Base-by-base conservation (phyloP, 768 basidiomycete genomes). In the Leccinum variicolor region DNA sequence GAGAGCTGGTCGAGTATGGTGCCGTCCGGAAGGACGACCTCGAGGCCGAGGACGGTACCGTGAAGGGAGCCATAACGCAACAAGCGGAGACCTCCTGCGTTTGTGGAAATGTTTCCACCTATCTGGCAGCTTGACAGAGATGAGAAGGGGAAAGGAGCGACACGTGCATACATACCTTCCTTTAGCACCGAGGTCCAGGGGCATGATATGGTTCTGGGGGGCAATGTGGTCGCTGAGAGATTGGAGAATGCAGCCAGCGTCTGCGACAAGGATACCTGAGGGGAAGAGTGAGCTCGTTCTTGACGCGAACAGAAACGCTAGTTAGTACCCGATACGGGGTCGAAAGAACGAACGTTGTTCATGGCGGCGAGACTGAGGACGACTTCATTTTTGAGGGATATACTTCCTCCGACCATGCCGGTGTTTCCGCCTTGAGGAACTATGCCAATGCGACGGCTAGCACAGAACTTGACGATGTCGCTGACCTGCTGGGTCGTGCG, bases 341-440 rank as follows among this genome's bases (percentile, higher is more conserved):
- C 92, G 64, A 92, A 94, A 4, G 85, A 85, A 63, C 92, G 86
- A 52, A 94, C 82, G 59, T 82, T 80, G 66, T 84, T 85, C 85
- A 99, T 84, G 67, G 90, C 93, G 21, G 85, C 77, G 41, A 96
- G 80, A 59, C 84, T 94, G 52, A 99, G 76, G 52, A 99, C 81
- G 60, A 98, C 73, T 73, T 99, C 97, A 69, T 95, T 88, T 63
- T 84, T 77, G 39, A 94, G 70, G 0, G 97, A 96, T 11, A 96
- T 90, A 60, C 94, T 86, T 36, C 97, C 97, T 55, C 95, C 97
- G 36, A 99, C 97, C 13, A 99, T 83, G 15, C 97, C 97, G 0
- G 97, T 99, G 76, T 99, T 99, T 48, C 97, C 97, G 49, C 97
- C 96, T 73, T 99, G 97, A 2, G 97, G 97, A 2, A 97, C 94